Conservation (phyloP, 2,329 filamentous ascomycete species). For the Fusarium sp. region DNA sequence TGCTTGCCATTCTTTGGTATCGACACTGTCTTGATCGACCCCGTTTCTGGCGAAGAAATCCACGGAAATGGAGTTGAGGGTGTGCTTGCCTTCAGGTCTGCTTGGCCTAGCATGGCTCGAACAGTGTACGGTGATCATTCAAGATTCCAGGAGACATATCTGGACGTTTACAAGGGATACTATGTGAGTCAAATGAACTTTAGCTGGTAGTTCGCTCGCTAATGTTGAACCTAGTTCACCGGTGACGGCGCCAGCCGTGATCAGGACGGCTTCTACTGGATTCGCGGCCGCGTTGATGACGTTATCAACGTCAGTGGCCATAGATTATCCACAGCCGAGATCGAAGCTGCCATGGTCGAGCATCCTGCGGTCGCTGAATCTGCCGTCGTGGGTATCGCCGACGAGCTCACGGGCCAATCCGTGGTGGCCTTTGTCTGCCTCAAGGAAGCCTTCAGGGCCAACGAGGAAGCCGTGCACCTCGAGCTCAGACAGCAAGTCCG, state of each 20-base stretch:
- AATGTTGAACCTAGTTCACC: slow-evolving; percentile 68
- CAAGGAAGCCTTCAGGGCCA: slow-evolving; percentile 63
- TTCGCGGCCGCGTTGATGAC: slow-evolving; percentile 93
- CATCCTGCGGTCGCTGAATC: slow-evolving; percentile 87
- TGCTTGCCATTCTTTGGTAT: slow-evolving; percentile 98
- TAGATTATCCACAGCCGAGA: slow-evolving; percentile 94
- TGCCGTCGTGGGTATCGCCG: slow-evolving; percentile 87
- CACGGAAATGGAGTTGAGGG: slow-evolving; percentile 92
- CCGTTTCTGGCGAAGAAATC: slow-evolving; percentile 88
- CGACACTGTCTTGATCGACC: slow-evolving; percentile 92
- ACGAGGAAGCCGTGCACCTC: slow-evolving; percentile 78
- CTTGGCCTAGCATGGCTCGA: slow-evolving; percentile 96
- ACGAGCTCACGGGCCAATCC: slow-evolving; percentile 92
- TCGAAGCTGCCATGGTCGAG: slow-evolving; percentile 92
- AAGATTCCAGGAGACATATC: slow-evolving; percentile 95
- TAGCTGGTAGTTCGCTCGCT: accelerated
- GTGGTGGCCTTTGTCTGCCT: slow-evolving; percentile 93
- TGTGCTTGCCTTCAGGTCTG: slow-evolving; percentile 91
- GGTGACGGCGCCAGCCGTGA: slow-evolving; percentile 92
- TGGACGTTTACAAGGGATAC: slow-evolving; percentile 94
- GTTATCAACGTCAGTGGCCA: slow-evolving; percentile 97
- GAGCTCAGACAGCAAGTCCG: slow-evolving; percentile 90
- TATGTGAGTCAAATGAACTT: slow-evolving; percentile 71
- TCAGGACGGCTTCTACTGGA: slow-evolving; percentile 98
- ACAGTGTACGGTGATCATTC: slow-evolving; percentile 97